Percentiles rank a stretch among this genome's conserved stretches.
Conservation (phyloP, 805 yeast genomes). For the Candida ulmi region DNA sequence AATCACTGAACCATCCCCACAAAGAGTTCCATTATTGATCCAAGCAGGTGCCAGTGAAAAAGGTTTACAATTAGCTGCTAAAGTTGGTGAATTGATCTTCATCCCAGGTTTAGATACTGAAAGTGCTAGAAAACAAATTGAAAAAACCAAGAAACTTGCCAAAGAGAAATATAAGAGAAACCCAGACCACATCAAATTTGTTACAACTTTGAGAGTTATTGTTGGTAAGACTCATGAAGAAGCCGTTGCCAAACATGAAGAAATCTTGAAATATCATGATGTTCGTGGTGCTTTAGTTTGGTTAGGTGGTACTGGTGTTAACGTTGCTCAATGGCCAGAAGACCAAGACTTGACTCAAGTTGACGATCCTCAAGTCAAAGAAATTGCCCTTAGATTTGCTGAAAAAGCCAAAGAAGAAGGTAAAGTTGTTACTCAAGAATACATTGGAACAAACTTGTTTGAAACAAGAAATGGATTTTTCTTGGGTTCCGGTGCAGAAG, state of each 20-base stretch:
- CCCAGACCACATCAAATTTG: constrained; percentile 32
- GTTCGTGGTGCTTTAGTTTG: constrained; percentile 13
- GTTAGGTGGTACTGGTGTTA: constrained; percentile 38
- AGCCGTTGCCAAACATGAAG: constrained; percentile 27
- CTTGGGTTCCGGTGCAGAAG: constrained; percentile 25
- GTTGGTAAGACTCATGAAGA: constrained; percentile 32
- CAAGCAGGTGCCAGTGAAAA: constrained; percentile 37
- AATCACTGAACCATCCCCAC: constrained; percentile 36
- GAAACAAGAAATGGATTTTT: constrained; percentile 35
- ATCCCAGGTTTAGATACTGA: constrained; percentile 29
- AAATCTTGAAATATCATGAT: constrained; percentile 25
- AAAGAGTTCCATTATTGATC: constrained; percentile 36
- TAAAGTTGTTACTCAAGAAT: constrained; percentile 22
- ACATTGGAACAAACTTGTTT: constrained; percentile 6
- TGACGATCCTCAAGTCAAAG: constrained; percentile 9
- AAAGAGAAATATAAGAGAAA: constrained; percentile 28
- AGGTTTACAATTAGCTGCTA: constrained; percentile 36
- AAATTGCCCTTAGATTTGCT: constrained; percentile 15
- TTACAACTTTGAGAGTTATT: constrained; percentile 29
- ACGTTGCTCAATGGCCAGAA: constrained; percentile 26
- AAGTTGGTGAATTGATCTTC: constrained; percentile 36
- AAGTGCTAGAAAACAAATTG: constrained; percentile 24
- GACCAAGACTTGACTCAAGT: constrained; percentile 25
- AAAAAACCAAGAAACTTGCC: constrained; percentile 27
- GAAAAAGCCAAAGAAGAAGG: constrained; percentile 8